Base-by-base conservation (phyloP, 495 filamentous ascomycete species). In the Clavariopsis aquatica region DNA sequence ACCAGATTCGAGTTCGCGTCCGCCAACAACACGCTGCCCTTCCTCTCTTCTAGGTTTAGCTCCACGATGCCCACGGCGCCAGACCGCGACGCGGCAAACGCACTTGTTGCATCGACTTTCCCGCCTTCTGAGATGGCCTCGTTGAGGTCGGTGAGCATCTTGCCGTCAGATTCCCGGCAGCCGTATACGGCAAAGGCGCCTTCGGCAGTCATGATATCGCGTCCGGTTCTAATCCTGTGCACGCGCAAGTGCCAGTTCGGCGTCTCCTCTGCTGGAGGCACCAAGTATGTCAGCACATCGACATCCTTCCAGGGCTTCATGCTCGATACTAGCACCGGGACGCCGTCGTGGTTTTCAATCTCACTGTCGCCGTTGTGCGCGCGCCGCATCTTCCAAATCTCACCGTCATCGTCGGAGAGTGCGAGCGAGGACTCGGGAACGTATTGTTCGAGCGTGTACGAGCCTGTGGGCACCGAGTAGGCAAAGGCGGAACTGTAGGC, bases 1-100 rank as follows among this genome's bases (percentile, higher is more conserved):
- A 91, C 81, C 41, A 92, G 73, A 70, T 92, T 92, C 36, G 86
- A 86, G 71, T 93, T 92, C 0, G 89, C 87, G 72, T 93, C 90
- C 1, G 87, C 86, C 52, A 89, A 84, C 31, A 91, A 84, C 52
- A 88, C 76, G 53, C 76, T 82, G 1, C 87, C 87, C 29, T 73
- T 73, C 24, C 88, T 76, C 10, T 73, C 71, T 38, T 69, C 71
- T 0, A 52, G 59, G 0, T 70, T 78, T 17, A 91, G 69, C 62
- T 87, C 87, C 28, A 80, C 79, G 58, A 91, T 87, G 0, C 89
- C 89, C 12, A 90, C 87, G 29, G 87, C 88, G 0, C 89, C 87
- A 58, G 76, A 80, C 5, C 80, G 80, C 0, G 84, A 87, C 17
- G 87, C 85, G 0, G 84, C 85, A 41, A 91, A 83, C 3, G 87